These are phyloP conservation scores for Umbelopsis ramanniana DNA, from an alignment of 192 early-diverging fungal species.

Conservation along the genomic window DNA sequence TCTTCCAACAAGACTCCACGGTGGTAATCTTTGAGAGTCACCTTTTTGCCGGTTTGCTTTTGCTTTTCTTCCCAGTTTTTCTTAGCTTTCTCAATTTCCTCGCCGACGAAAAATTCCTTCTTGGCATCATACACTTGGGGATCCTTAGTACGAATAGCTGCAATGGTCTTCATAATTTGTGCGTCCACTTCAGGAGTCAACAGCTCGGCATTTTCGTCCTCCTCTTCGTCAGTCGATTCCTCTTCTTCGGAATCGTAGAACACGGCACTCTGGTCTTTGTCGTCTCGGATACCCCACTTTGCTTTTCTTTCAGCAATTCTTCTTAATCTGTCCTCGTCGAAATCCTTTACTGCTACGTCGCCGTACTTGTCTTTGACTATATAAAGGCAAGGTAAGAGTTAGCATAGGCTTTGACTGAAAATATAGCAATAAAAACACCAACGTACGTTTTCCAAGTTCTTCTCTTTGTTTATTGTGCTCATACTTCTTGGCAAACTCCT, in stretches of 20 bases:
- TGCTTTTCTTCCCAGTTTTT: constrained; percentile 71
- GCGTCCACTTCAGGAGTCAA: constrained; percentile 89
- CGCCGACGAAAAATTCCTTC: constrained; percentile 77
- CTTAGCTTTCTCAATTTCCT: constrained; percentile 63
- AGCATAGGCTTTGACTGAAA: not conserved
- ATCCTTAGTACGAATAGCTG: constrained; percentile 74
- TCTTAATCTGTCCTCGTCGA: constrained; percentile 34
- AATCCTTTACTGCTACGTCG: constrained; percentile 31
- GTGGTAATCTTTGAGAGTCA: constrained; percentile 88
- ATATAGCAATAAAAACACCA: not conserved
- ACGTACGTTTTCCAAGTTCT: constrained; percentile 62
- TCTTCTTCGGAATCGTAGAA: constrained; percentile 47
- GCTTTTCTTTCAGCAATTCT: constrained; percentile 43
- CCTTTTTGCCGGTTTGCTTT: constrained; percentile 61
- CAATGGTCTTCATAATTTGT: constrained; percentile 93
- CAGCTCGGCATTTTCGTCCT: constrained; percentile 80
- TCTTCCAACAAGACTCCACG: constrained; percentile 74
- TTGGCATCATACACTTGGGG: constrained; percentile 82
- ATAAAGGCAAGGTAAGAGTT: not conserved
- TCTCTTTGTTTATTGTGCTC: constrained; percentile 66
- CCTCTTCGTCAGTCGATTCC: constrained; percentile 66
- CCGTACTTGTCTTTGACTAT: constrained; percentile 71
- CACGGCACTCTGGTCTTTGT: not conserved
- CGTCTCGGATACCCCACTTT: constrained; percentile 47
- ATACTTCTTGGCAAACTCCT: constrained; percentile 66